Percentiles rank a stretch among this genome's conserved stretches.
These are phyloP conservation scores for Durotheca rogersii DNA, from an alignment of 495 filamentous ascomycete species.

Conservation along the genomic window DNA sequence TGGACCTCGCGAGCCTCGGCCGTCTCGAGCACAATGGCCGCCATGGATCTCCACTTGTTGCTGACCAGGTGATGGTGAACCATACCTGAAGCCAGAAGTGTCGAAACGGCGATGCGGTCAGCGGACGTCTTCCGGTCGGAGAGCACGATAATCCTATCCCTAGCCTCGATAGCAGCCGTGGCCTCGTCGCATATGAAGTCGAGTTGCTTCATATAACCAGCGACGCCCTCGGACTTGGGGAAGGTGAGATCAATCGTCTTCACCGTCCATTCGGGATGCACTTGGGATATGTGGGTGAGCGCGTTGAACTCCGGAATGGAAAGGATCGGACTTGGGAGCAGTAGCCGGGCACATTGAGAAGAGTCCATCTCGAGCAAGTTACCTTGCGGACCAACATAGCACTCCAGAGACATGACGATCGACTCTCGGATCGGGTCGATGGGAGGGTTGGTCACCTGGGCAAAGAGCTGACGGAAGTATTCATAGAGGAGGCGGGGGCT, in stretches of 20 bases:
- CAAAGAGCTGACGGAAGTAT: conserved; percentile 98
- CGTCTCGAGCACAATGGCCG: conserved; percentile 88
- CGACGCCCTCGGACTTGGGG: conserved; percentile 79
- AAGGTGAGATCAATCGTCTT: conserved; percentile 96
- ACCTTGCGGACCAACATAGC: conserved; percentile 96
- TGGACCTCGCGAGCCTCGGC: conserved; percentile 98
- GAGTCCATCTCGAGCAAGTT: conserved; percentile 95
- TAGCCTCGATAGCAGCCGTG: conserved; percentile 79
- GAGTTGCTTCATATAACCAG: conserved; percentile 85
- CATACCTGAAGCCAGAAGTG: conserved; percentile 87
- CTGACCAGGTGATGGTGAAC: conserved; percentile 96
- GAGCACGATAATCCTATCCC: conserved; percentile 84
- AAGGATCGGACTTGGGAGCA: conserved; percentile 87
- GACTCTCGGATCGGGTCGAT: conserved; percentile 99
- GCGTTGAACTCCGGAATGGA: conserved; percentile 92
- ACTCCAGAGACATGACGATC: conserved; percentile 98
- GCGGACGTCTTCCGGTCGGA: conserved; percentile 86
- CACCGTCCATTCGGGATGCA: conserved; percentile 85
- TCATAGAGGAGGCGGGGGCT: conserved; percentile 92
- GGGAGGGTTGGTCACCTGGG: conserved; percentile 97
- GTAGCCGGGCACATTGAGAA: conserved; percentile 82
- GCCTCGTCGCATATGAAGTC: conserved; percentile 87
- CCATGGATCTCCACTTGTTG: conserved; percentile 93
- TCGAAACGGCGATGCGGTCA: conserved; percentile 83
- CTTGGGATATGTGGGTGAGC: conserved; percentile 71